Conservation (phyloP, 2,329 filamentous ascomycete genomes). For the Cladophialophora exuberans region DNA sequence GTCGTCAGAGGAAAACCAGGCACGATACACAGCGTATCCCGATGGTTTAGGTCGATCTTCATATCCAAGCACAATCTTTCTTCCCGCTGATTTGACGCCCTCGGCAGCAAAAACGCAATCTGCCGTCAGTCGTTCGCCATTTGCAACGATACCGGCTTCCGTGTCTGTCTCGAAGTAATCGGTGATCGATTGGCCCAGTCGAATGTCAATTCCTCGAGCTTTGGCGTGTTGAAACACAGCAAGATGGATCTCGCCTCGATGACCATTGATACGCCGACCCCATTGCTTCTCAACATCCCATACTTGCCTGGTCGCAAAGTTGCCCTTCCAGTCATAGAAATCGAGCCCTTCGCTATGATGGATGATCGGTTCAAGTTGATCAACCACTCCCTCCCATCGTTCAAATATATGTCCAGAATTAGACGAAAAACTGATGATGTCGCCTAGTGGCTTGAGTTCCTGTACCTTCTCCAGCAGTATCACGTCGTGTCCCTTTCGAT, state of each 20-base stretch:
- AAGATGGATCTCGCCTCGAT: conserved; percentile 41
- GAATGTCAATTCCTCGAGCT: conserved; percentile 36
- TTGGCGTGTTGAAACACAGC: conserved; percentile 38
- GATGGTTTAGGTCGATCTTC: conserved; percentile 41
- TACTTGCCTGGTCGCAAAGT: conserved; percentile 36
- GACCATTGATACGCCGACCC: conserved; percentile 40
- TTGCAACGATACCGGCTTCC: conserved; percentile 26
- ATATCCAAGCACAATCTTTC: conserved; percentile 35
- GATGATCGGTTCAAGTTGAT: conserved; percentile 39
- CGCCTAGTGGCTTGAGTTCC: conserved; percentile 50
- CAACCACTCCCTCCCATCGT: conserved; percentile 40
- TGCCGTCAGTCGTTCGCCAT: conserved; percentile 27
- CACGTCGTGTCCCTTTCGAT: conserved; percentile 33
- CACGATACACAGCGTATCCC: conserved; percentile 37
- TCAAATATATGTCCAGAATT: conserved; percentile 36
- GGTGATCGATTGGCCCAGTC: conserved; percentile 37
- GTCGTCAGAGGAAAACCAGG: conserved; percentile 45
- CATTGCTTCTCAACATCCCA: conserved; percentile 39
- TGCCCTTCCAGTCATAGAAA: conserved; percentile 37
- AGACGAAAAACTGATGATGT: conserved; percentile 48
- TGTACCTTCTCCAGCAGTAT: conserved; percentile 49
- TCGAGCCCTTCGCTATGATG: conserved; percentile 37
- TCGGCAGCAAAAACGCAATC: conserved; percentile 29
- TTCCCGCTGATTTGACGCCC: conserved; percentile 27
- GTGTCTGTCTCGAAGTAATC: conserved; percentile 43